Evolutionary conservation across 2,329 filamentous ascomycete genomes (phyloP).

Genomic region (Nemania sp.): DNA sequence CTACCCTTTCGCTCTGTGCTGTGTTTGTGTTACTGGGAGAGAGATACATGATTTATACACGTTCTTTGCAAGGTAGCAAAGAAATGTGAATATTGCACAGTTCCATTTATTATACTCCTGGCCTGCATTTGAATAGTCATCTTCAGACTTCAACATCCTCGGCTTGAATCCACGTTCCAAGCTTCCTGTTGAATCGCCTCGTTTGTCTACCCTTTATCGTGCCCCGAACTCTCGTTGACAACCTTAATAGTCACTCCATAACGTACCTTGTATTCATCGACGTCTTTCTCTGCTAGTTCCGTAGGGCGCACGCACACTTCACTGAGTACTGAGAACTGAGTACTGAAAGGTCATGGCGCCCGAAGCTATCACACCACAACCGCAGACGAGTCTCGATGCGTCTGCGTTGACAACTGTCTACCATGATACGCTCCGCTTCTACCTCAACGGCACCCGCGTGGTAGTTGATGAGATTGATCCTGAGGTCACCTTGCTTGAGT

Average conservation of each 20-base stretch:
- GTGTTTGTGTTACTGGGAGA: background rate
- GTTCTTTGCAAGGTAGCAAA: background rate
- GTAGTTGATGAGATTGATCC: slow-evolving; percentile 86
- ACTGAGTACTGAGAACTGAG: background rate
- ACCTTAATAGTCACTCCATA: no score
- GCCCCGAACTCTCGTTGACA: no score
- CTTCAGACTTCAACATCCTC: background rate
- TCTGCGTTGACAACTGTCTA: slow-evolving; percentile 72
- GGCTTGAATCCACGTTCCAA: background rate
- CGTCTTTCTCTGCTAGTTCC: background rate
- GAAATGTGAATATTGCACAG: slow-evolving; percentile 4
- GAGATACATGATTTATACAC: background rate
- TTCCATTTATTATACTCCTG: background rate
- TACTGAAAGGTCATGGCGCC: slow-evolving; percentile 55
- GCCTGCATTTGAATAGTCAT: background rate
- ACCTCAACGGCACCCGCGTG: slow-evolving; percentile 90
- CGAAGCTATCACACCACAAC: slow-evolving; percentile 56
- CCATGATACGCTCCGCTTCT: slow-evolving; percentile 89
- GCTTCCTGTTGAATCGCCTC: background rate
- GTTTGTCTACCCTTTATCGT: background rate
- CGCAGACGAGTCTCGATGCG: slow-evolving; percentile 41
- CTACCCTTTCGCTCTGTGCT: background rate
- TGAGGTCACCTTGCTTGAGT: slow-evolving; percentile 89
- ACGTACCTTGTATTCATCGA: no score
- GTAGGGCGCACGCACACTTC: background rate